phyloP scores from a whole-genome alignment of 2,329 filamentous ascomycete species.

The Colletotrichum gigasporum region DNA sequence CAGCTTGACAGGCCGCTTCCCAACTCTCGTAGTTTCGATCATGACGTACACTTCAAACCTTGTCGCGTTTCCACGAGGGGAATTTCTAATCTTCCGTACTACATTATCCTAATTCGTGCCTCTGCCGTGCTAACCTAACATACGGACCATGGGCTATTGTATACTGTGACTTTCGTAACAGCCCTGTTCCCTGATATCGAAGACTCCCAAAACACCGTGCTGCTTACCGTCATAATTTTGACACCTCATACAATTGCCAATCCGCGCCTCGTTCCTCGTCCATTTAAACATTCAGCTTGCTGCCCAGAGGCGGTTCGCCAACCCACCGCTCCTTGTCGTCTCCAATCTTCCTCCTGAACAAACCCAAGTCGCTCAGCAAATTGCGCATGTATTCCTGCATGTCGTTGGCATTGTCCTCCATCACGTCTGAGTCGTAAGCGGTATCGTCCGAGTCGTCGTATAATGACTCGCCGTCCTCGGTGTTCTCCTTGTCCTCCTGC shows the following conservation, averaged over 20 bases:
- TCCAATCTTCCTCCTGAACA: conserved; percentile 87
- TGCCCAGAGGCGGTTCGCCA: conserved; percentile 64
- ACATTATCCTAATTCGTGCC: not conserved
- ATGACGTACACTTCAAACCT: not conserved
- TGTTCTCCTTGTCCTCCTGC: conserved; percentile 60
- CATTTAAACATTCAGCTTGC: conserved; percentile 50
- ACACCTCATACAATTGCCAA: conserved; percentile 3
- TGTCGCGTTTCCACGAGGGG: not conserved
- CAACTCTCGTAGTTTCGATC: not conserved
- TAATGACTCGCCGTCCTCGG: conserved; percentile 64
- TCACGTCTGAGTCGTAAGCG: conserved; percentile 51
- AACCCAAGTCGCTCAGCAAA: conserved; percentile 79
- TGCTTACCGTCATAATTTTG: conserved; percentile 24
- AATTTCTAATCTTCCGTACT: not conserved
- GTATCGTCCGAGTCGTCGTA: conserved; percentile 54
- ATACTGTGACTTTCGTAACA: conserved; percentile 4
- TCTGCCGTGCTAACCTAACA: conserved; percentile 3
- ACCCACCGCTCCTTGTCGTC: conserved; percentile 81
- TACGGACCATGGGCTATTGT: not conserved
- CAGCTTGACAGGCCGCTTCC: conserved; percentile 1
- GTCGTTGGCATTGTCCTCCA: conserved; percentile 66
- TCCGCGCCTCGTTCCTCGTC: not conserved
- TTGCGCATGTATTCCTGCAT: conserved; percentile 88
- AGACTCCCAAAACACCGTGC: conserved; percentile 34
- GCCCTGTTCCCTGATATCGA: conserved; percentile 10